Base-by-base conservation (phyloP, 495 filamentous ascomycete genomes). In the Neurospora sp. region DNA sequence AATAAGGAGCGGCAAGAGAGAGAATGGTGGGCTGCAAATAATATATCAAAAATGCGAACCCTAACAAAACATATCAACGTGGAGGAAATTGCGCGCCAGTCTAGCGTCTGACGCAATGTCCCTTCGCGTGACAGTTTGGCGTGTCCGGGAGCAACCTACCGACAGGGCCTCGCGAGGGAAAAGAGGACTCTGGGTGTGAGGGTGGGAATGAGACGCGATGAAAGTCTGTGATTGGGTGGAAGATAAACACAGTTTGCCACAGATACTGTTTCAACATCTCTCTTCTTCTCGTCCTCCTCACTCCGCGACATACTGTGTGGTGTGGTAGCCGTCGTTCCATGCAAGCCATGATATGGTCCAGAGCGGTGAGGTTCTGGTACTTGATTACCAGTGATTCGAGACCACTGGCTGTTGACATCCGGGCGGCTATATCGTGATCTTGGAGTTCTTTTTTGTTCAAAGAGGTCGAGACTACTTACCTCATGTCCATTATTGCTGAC, bases 61-160 rank as follows among this genome's bases (percentile, higher is more conserved):
- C 54, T 66, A 66, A 66, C 48, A 66, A 18, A 35, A 66, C 54
- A 66, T 18, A 14, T 16, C 23, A 31, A 62, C 23, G 48, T 35
- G 54, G 12, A 66, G 6, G 54, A 35, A 35, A 66, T 76, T 75
- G 75, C 75, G 75, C 75, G 54, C 66, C 31, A 69, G 14, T 69
- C 72, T 73, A 76, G 73, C 72, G 75, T 62, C 71, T 76, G 75
- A 76, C 75, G 75, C 75, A 76, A 76, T 75, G 40, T 70, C 73
- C 71, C 69, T 66, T 71, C 38, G 37, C 70, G 38, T 42, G 69
- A 70, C 70, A 18, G 20, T 62, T 62, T 62, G 23, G 23, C 23
- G 54, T 62, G 54, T 62, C 54, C 54, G 54, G 54, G 54, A 66
- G 27, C 54, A 66, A 37, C 54, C 27, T 66, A 66, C 54, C 54